A percentile compares a stretch with the other conserved stretches of the same genome.
phyloP scores from a whole-genome alignment of 352 stramenopile species.

The Globisporangium lucens region DNA sequence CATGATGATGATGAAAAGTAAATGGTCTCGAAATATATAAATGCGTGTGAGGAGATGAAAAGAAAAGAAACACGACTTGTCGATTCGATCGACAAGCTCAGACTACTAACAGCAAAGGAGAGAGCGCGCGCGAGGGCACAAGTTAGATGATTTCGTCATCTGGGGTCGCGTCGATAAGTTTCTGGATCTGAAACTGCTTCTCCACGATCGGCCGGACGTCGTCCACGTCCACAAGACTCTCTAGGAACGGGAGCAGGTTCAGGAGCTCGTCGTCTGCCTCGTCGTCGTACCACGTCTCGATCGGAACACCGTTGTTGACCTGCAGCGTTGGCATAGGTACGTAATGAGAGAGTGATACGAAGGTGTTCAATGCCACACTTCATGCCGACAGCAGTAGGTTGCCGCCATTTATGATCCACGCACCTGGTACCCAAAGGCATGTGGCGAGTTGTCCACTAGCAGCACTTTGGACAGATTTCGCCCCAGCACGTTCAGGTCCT shows the following conservation, averaged over 20 bases:
- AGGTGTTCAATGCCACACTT: background rate
- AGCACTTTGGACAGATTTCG: constrained; percentile 88
- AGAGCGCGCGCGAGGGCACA: background rate
- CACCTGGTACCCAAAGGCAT: constrained; percentile 97
- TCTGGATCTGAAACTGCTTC: constrained; percentile 90
- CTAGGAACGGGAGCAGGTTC: constrained; percentile 95
- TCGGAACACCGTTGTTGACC: constrained; percentile 97
- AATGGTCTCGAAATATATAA: constrained; percentile 1
- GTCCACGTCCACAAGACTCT: constrained; percentile 81
- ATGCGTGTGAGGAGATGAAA: background rate
- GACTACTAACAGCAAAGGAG: constrained; percentile 6
- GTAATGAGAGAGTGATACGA: background rate
- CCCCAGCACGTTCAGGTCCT: constrained; percentile 97
- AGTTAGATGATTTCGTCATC: constrained; percentile 41
- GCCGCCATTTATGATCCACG: background rate
- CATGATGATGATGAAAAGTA: background rate
- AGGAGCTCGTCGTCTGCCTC: constrained; percentile 94
- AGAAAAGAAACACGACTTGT: background rate
- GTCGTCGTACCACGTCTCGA: constrained; percentile 99
- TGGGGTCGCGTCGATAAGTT: constrained; percentile 80
- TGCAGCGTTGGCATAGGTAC: constrained; percentile 9
- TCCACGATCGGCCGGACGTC: constrained; percentile 90
- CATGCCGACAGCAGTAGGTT: background rate
- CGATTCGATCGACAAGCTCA: background rate
- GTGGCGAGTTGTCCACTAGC: constrained; percentile 98